Conservation (phyloP, 2,329 filamentous ascomycete genomes). For the Geoglossum cookeanum region DNA sequence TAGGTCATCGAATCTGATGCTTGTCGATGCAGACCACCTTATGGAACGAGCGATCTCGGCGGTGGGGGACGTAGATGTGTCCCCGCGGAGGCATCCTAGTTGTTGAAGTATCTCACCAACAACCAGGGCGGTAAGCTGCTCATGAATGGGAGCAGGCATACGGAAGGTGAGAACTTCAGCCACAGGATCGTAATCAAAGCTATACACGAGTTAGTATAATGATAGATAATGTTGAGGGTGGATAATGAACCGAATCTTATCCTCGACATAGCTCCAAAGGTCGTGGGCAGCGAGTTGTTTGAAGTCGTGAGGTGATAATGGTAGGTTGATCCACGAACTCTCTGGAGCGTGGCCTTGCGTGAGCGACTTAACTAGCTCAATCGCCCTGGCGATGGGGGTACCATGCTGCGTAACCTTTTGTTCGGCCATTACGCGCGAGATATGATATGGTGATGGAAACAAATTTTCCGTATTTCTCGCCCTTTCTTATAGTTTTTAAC, state of each 20-base stretch:
- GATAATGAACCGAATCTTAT: constrained; percentile 9
- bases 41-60: neutral
- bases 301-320: too few relatives aligned
- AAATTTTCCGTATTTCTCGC: too few relatives aligned
- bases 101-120: neutral
- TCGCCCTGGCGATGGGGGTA: too few relatives aligned
- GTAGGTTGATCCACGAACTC: too few relatives aligned
- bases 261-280: constrained; percentile 8
- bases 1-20: neutral
- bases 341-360: too few relatives aligned
- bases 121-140: neutral
- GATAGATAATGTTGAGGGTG: neutral
- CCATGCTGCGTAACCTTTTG: too few relatives aligned
- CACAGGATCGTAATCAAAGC: neutral
- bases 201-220: neutral
- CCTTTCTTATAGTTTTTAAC: too few relatives aligned
- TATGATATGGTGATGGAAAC: too few relatives aligned
- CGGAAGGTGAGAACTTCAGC: neutral
- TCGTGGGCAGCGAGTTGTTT: constrained; percentile 7
- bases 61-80: neutral
- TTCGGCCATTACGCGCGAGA: too few relatives aligned
- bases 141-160: neutral
- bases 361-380: too few relatives aligned
- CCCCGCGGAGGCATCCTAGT: neutral
- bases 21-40: neutral